Percentiles rank a stretch among this genome's conserved stretches.
Evolutionary conservation across 1,284 basidiomycete species (phyloP).

Genomic region (Sanghuangporus sanghuang): DNA sequence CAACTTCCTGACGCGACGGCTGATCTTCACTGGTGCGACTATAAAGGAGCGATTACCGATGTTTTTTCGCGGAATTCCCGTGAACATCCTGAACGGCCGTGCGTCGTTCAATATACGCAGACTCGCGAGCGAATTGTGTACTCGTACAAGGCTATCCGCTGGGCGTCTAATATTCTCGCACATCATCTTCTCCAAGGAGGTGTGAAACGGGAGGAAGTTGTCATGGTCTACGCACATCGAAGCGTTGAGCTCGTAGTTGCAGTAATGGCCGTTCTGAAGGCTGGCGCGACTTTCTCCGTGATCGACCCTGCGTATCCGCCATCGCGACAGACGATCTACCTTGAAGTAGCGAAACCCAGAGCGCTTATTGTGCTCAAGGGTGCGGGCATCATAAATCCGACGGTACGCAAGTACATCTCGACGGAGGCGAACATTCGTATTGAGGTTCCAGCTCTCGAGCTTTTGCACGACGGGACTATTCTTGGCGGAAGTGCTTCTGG

Average conservation of each 20-base stretch:
- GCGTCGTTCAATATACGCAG: conserved; percentile 78
- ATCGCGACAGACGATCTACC: conserved; percentile 91
- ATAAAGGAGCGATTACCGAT: conserved; percentile 93
- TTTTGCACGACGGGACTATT: conserved; percentile 60
- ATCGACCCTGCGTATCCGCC: conserved; percentile 98
- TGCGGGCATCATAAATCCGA: conserved; percentile 78
- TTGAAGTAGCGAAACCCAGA: conserved; percentile 92
- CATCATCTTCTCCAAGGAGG: conserved; percentile 87
- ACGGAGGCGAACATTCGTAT: conserved; percentile 85
- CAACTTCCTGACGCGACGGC: conserved; percentile 82
- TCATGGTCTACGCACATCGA: conserved; percentile 98
- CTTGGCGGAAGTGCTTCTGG: conserved; percentile 51
- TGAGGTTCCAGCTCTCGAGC: conserved; percentile 87
- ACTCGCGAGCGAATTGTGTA: conserved; percentile 59
- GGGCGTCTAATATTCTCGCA: conserved; percentile 86
- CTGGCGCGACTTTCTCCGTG: conserved; percentile 96
- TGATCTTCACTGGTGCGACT: conserved; percentile 96
- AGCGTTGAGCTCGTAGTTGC: conserved; percentile 97
- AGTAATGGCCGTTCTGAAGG: conserved; percentile 95
- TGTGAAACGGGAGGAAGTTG: conserved; percentile 90
- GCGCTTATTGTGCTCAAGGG: conserved; percentile 90
- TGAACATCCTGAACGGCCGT: conserved; percentile 71
- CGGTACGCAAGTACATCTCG: conserved; percentile 83
- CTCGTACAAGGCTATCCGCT: conserved; percentile 80
- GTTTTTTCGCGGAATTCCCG: conserved; percentile 85